These are phyloP conservation scores for Nicotiana knightiana DNA, from an alignment of 257 asterid genomes.

Conservation along the genomic window DNA sequence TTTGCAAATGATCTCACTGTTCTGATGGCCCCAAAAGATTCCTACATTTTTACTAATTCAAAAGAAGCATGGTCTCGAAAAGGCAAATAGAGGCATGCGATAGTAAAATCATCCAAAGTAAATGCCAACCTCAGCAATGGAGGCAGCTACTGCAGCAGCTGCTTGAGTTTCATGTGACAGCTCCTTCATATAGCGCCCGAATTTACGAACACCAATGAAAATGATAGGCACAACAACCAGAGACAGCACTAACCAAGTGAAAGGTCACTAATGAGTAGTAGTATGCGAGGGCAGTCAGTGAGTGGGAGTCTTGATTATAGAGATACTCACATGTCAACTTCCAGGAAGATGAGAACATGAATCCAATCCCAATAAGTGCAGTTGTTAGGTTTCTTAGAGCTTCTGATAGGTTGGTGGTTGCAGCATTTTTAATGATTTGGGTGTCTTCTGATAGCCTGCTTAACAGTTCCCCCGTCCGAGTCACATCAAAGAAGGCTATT, in stretches of 20 bases:
- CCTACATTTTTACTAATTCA: slow-evolving; percentile 29
- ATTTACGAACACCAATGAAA: slow-evolving; percentile 56
- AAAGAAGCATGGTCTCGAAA: not conserved
- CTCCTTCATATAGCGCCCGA: slow-evolving; percentile 66
- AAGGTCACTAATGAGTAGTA: not conserved
- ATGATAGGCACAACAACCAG: slow-evolving; percentile 70
- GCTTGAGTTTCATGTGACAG: slow-evolving; percentile 82
- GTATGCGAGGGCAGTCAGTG: not conserved
- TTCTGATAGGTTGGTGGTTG: slow-evolving; percentile 82
- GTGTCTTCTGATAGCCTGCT: slow-evolving; percentile 93
- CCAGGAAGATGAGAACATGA: slow-evolving; percentile 84
- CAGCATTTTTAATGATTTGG: slow-evolving; percentile 78
- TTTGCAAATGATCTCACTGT: slow-evolving; percentile 92
- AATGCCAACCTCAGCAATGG: slow-evolving; percentile 67
- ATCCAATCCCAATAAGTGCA: slow-evolving; percentile 71
- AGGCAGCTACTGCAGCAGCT: slow-evolving; percentile 83
- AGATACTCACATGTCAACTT: slow-evolving; percentile 40
- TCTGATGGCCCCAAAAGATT: slow-evolving; percentile 76
- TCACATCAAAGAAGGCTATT: slow-evolving; percentile 77
- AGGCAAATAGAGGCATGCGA: not conserved
- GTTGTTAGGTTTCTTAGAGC: slow-evolving; percentile 75
- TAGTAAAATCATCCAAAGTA: not conserved
- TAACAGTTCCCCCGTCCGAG: slow-evolving; percentile 85
- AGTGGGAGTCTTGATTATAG: not conserved
- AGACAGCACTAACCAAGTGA: slow-evolving; percentile 48